phyloP scores from a whole-genome alignment of 108 stramenopile genomes.

The Discostella pseudostelligera region DNA sequence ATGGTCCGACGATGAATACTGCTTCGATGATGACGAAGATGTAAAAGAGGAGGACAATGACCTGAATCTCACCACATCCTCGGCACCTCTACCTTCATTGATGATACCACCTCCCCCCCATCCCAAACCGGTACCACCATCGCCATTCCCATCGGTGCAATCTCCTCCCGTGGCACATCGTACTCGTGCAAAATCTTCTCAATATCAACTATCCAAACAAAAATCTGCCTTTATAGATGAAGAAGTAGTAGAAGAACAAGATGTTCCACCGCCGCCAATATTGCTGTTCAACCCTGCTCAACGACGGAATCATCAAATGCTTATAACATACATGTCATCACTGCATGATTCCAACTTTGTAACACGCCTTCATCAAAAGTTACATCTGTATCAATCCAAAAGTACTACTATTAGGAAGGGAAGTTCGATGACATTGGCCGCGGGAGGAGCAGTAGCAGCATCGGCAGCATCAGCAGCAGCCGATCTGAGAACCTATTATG shows the following conservation, averaged over 20 bases:
- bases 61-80: background rate
- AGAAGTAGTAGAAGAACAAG: background rate
- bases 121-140: background rate
- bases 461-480: conserved; percentile 32
- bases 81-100: background rate
- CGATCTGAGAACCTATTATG: conserved; percentile 65
- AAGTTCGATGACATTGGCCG: no score
- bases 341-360: conserved; percentile 43
- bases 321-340: conserved; percentile 23
- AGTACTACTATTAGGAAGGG: background rate
- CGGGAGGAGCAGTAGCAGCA: conserved; percentile 14
- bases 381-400: conserved; percentile 7
- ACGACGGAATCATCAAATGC: conserved; percentile 12
- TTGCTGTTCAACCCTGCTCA: conserved; percentile 5
- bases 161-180: conserved; percentile 1
- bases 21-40: conserved; percentile 32
- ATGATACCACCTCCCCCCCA: conserved; percentile 20
- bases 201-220: background rate
- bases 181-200: conserved; percentile 1
- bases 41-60: background rate
- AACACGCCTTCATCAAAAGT: conserved; percentile 51
- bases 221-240: no score
- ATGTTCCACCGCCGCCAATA: background rate
- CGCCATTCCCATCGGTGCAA: background rate
- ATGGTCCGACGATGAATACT: conserved; percentile 41